These are phyloP conservation scores for Penicillium polonicum DNA, from an alignment of 2,329 filamentous ascomycete species.

Conservation along the genomic window DNA sequence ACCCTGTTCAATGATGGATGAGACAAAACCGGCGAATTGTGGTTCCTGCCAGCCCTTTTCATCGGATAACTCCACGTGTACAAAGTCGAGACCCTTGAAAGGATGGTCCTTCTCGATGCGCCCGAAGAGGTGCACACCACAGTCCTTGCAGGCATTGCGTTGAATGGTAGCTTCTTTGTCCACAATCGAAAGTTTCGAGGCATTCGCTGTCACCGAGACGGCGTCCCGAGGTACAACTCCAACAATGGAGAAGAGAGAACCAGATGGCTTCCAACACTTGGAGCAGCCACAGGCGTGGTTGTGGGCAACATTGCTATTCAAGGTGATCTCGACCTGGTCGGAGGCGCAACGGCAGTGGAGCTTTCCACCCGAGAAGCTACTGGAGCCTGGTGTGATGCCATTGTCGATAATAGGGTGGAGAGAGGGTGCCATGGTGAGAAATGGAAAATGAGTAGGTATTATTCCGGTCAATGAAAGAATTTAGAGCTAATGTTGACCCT, in stretches of 20 bases:
- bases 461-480: too few species aligned
- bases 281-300: constrained; percentile 72
- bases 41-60: constrained; percentile 68
- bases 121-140: constrained; percentile 63
- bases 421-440: constrained; percentile 33
- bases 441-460: constrained; percentile 7
- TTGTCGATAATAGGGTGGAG: constrained; percentile 65
- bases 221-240: constrained; percentile 59
- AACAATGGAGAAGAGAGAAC: constrained; percentile 64
- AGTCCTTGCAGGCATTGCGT: constrained; percentile 61
- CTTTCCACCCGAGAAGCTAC: constrained; percentile 59
- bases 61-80: constrained; percentile 62
- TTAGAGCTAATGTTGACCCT: neutral
- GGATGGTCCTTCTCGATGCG: constrained; percentile 64
- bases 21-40: constrained; percentile 68
- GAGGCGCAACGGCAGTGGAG: constrained; percentile 60
- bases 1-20: constrained; percentile 67
- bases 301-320: constrained; percentile 60
- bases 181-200: constrained; percentile 56
- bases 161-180: constrained; percentile 59
- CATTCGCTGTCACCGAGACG: constrained; percentile 58
- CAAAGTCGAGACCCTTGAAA: constrained; percentile 69
- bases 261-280: constrained; percentile 68
- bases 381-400: constrained; percentile 57
- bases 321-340: constrained; percentile 58